Base-by-base conservation (phyloP, 495 filamentous ascomycete species). In the Haplographium delicatum region DNA sequence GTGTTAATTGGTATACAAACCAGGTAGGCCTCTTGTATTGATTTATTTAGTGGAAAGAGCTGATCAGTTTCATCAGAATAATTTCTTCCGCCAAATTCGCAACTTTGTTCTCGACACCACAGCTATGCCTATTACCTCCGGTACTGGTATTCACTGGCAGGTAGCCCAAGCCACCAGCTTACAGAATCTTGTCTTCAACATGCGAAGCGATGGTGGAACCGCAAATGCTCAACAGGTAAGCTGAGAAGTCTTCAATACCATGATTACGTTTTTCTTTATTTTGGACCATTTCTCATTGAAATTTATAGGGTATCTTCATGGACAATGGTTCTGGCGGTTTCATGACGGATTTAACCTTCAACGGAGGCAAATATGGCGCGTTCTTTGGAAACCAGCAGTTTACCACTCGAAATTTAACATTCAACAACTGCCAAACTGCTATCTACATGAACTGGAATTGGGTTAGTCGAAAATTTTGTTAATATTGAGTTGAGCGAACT, bases 321-420 rank as follows among this genome's bases (percentile, higher is more conserved):
- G 93, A 97, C 65, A 97, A 96, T 59, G 94, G 93, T 38, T 85
- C 80, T 19, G 90, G 88, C 44, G 90, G 90, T 47, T 90, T 89
- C 70, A 89, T 95, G 84, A 75, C 74, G 33, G 90, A 96, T 64
- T 71, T 96, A 23, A 81, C 76, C 38, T 95, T 95, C 76, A 89
- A 89, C 58, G 91, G 91, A 48, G 91, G 91, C 58, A 77, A 78
- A 50, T 87, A 83, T 61, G 89, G 90, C 15, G 83, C 85, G 52
- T 91, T 89, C 72, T 75, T 94, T 11, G 91, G 91, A 44, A 95
- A 88, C 68, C 91, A 97, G 69, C 91, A 97, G 65, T 96, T 93
- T 67, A 94, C 91, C 5, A 90, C 85, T 47, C 86, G 91, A 52
- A 96, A 96, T 69, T 58, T 96, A 61, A 85, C 76, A 26, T 96